phyloP scores from a whole-genome alignment of 2,329 filamentous ascomycete genomes.

The Arachnopeziza araneosa region DNA sequence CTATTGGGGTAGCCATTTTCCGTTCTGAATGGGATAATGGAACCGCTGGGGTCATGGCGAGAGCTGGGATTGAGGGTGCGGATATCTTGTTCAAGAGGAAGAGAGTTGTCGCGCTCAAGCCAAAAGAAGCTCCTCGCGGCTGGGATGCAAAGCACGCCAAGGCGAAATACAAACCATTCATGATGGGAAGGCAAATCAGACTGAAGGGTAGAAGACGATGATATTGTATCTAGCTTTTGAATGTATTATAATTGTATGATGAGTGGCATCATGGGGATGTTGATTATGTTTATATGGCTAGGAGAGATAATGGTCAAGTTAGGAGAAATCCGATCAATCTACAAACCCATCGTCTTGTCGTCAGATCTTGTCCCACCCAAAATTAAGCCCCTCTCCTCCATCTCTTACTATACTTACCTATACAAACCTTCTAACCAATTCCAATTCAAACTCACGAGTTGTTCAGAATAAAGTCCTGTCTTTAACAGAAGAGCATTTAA shows the following conservation, averaged over 20 bases:
- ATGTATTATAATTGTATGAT: slow-evolving; percentile 19
- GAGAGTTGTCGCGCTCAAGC: slow-evolving; percentile 64
- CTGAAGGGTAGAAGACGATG: background rate
- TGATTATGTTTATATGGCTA: no score
- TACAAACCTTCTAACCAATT: no score
- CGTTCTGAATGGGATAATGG: slow-evolving; percentile 83
- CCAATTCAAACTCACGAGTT: no score
- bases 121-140: slow-evolving; percentile 53
- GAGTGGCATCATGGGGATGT: background rate
- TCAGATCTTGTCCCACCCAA: no score
- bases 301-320: no score
- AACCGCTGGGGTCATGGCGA: slow-evolving; percentile 81
- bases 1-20: slow-evolving; percentile 85
- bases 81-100: slow-evolving; percentile 81
- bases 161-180: slow-evolving; percentile 56
- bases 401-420: no score
- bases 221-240: background rate
- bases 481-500: no score
- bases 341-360: no score
- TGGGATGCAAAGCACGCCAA: slow-evolving; percentile 63
- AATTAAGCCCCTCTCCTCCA: no score
- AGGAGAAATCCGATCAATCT: no score
- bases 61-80: slow-evolving; percentile 66
- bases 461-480: no score
- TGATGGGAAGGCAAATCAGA: slow-evolving; percentile 19